Evolutionary conservation across 768 basidiomycete species (phyloP).

Genomic region (Boletus huronensis): DNA sequence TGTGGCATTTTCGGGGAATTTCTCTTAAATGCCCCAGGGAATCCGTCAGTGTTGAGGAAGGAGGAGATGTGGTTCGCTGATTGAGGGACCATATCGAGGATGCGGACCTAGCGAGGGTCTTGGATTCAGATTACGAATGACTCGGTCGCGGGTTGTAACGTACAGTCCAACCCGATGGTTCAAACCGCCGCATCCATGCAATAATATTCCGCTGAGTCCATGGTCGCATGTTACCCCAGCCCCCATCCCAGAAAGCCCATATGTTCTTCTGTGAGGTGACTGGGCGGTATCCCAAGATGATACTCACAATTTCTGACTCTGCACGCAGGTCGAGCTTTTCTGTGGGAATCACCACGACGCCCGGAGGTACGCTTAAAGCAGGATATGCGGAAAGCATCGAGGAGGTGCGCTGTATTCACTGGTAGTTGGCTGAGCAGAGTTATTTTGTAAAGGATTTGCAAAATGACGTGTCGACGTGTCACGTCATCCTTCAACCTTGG

Average conservation of each 20-base stretch:
- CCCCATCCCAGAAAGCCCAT: background rate
- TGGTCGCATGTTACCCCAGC: background rate
- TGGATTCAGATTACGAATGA: background rate
- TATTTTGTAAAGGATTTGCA: background rate
- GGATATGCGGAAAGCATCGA: background rate
- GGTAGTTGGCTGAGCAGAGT: background rate
- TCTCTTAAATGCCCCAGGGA: background rate
- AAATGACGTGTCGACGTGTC: background rate
- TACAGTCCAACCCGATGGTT: constrained; percentile 3
- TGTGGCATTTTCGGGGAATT: background rate
- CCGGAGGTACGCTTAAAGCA: background rate
- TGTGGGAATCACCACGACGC: background rate
- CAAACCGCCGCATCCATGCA: constrained; percentile 1
- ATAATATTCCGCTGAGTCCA: constrained; percentile 1
- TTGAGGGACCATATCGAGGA: background rate
- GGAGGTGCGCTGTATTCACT: background rate
- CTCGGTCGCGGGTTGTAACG: background rate
- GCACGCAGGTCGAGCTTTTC: background rate
- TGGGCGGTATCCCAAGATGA: background rate
- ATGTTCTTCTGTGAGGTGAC: constrained; percentile 1
- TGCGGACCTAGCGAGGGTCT: background rate
- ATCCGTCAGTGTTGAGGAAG: background rate
- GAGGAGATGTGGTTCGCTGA: background rate
- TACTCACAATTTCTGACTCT: background rate
- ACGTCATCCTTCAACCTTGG: background rate